Base-by-base conservation (phyloP, 495 filamentous ascomycete species). In the Aspergillus carlsbadensis region DNA sequence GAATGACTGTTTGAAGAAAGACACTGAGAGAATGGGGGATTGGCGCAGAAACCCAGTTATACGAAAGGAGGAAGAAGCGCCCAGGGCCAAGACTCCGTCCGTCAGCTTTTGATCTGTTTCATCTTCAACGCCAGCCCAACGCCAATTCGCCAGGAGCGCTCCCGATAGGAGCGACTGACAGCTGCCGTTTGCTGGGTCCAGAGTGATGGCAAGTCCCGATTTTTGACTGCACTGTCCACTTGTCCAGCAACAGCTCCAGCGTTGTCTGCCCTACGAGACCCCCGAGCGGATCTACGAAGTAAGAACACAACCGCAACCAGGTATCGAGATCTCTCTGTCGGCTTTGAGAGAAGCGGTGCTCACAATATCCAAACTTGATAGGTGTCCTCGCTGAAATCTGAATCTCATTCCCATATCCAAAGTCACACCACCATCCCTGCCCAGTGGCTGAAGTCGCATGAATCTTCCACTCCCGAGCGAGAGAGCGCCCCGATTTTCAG, bases 61-160 rank as follows among this genome's bases (percentile, higher is more conserved):
- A 29, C 26, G 26, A 29, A 29, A 29, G 20, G 44, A 56, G 39
- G 36, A 56, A 53, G 31, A 62, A 43, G 18, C 41, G 41, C 41
- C 41, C 41, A 43, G 20, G 26, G 41, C 46, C 46, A 46, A 29
- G 18, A 36, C 26, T 39, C 46, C 20, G 10, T 15, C 47, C 34
- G 13, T 14, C 47, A 26, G 47, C 47, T 51, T 54, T 34, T 43
- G 47, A 50, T 26, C 47, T 14, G 47, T 50, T 57, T 64, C 57
- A 51, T 52, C 44, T 56, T 51, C 17, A 26, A 53, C 57, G 57
- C 61, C 54, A 58, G 43, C 49, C 47, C 47, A 56, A 34, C 47
- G 47, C 47, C 47, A 50, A 39, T 47, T 35, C 35, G n/a, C 29
- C 41, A 49, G 34, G 42, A 52, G 29, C 33, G 17, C 26, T 49